Conservation (phyloP, 75 land plant genomes). For the Sequoiadendron giganteum region DNA sequence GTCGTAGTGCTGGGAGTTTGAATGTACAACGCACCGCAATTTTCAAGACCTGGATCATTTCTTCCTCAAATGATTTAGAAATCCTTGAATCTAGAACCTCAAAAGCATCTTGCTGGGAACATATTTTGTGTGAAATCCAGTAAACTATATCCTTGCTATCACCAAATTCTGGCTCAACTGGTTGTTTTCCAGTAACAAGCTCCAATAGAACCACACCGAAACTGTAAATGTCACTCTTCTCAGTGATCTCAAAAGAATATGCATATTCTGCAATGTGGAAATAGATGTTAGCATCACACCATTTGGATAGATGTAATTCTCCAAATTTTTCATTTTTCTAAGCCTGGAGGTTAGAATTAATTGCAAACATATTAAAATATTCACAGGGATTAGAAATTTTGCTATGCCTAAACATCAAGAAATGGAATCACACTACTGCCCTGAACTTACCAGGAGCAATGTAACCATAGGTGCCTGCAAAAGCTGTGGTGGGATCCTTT, state of each 20-base stretch:
- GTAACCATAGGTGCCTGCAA: constrained; percentile 90
- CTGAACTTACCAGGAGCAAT: constrained; percentile 80
- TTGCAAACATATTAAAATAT: background rate
- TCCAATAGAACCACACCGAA: constrained; percentile 78
- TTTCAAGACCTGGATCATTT: constrained; percentile 58
- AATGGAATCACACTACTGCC: background rate
- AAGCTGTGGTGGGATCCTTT: constrained; percentile 28
- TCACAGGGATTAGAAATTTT: background rate
- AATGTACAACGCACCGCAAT: constrained; percentile 66
- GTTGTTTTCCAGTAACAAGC: constrained; percentile 64
- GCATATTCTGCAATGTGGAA: constrained; percentile 55
- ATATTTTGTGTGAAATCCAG: constrained; percentile 56
- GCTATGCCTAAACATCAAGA: background rate
- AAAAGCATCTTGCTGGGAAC: constrained; percentile 37
- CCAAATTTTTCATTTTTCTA: background rate
- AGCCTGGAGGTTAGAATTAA: background rate
- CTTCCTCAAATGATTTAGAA: constrained; percentile 46
- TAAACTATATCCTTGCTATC: constrained; percentile 59
- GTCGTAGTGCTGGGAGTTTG: constrained; percentile 42
- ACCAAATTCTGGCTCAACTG: constrained; percentile 64
- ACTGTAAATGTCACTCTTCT: constrained; percentile 81
- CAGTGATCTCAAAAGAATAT: constrained; percentile 61
- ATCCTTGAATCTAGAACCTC: constrained; percentile 59
- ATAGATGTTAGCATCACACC: background rate
- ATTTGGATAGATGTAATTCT: background rate